Evolutionary conservation across 23 red algal genomes (phyloP).

Genomic region (Gracilaria vermiculophylla): DNA sequence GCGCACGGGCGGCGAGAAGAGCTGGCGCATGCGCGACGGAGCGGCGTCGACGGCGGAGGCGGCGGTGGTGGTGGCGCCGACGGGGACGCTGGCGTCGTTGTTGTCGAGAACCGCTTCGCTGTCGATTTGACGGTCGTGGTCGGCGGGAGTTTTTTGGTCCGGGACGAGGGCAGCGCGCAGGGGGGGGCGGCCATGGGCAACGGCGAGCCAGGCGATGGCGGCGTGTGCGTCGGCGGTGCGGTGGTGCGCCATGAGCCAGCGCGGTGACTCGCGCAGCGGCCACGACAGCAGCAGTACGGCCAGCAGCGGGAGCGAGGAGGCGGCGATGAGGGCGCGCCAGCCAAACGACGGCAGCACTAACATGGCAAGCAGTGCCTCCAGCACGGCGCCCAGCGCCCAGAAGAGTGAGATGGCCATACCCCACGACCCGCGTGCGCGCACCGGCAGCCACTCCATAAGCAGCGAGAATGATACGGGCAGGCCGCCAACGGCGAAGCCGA

Average conservation of each 20-base stretch:
- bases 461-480: conserved; percentile 59
- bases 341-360: conserved; percentile 34
- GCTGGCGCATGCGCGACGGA: background rate
- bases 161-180: too few relatives aligned
- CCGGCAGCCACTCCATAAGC: conserved; percentile 54
- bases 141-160: too few relatives aligned
- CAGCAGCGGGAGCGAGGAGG: conserved; percentile 44
- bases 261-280: conserved; percentile 38
- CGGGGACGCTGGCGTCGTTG: too few relatives aligned
- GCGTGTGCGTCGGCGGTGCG: background rate
- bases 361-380: conserved; percentile 42
- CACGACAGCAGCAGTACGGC: background rate
- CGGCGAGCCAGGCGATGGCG: background rate
- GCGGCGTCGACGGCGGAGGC: too few relatives aligned
- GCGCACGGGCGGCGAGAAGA: conserved; percentile 5
- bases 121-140: too few relatives aligned
- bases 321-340: conserved; percentile 48
- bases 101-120: background rate
- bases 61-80: too few relatives aligned
- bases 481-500: conserved; percentile 60
- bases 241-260: conserved; percentile 37
- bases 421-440: conserved; percentile 18
- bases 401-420: conserved; percentile 51
- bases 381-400: conserved; percentile 64
- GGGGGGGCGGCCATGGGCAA: conserved; percentile 30